Conservation (phyloP, 768 basidiomycete genomes). For the Mycena vitilis region DNA sequence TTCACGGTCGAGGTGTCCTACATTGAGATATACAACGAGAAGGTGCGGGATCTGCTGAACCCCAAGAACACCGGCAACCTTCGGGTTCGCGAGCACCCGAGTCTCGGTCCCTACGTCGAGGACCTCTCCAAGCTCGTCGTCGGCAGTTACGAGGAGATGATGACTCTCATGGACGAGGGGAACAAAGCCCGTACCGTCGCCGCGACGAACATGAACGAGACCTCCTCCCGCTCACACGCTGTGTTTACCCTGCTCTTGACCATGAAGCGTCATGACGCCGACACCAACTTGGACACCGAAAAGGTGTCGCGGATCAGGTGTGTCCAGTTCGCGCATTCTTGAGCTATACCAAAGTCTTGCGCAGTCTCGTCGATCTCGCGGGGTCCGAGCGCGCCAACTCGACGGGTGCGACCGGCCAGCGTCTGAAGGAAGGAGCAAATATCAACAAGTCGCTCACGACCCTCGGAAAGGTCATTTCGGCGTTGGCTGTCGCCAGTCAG, state of each 20-base stretch:
- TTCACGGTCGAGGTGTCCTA: constrained; percentile 99
- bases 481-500: constrained; percentile 81
- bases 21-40: constrained; percentile 98
- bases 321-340: constrained; percentile 34
- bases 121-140: constrained; percentile 95
- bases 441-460: constrained; percentile 99
- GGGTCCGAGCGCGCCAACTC: constrained; percentile 98
- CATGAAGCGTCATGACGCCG: constrained; percentile 88
- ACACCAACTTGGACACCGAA: constrained; percentile 92
- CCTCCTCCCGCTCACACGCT: constrained; percentile 97
- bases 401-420: constrained; percentile 95
- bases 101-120: constrained; percentile 97
- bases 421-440: constrained; percentile 97
- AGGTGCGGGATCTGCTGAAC: constrained; percentile 96
- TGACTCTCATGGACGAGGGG: constrained; percentile 99
- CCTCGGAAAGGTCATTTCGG: constrained; percentile 96
- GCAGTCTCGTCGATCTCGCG: constrained; percentile 92
- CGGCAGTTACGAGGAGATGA: constrained; percentile 94
- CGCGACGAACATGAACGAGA: constrained; percentile 99
- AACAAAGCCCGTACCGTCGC: constrained; percentile 99
- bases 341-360: constrained; percentile 9
- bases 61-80: constrained; percentile 97
- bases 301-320: constrained; percentile 98
- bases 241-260: constrained; percentile 96
- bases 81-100: constrained; percentile 97